phyloP scores from a whole-genome alignment of 2,329 filamentous ascomycete species.

The Colletotrichum caudatum region DNA sequence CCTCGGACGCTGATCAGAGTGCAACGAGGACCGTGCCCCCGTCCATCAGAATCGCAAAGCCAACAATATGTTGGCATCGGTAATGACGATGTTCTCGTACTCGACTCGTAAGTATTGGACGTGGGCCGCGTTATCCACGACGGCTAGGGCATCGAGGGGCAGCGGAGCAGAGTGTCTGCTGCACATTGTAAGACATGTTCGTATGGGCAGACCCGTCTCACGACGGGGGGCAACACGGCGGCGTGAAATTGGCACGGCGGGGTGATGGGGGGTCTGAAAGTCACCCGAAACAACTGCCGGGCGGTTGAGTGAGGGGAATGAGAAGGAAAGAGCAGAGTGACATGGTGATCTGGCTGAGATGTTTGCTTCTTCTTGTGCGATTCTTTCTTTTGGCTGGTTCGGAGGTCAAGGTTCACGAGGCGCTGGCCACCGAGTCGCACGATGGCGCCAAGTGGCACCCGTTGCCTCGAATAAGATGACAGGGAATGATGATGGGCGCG shows the following conservation, averaged over 20 bases:
- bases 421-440: slow-evolving; percentile 18
- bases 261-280: background rate
- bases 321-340: slow-evolving; percentile 13
- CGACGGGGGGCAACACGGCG: slow-evolving; percentile 4
- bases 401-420: slow-evolving; percentile 17
- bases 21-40: slow-evolving; percentile 15
- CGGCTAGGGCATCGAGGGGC: background rate
- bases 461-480: slow-evolving; percentile 35
- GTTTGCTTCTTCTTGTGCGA: slow-evolving; percentile 38
- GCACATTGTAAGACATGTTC: slow-evolving; percentile 30
- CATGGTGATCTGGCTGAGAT: slow-evolving; percentile 32
- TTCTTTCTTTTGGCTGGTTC: slow-evolving; percentile 3
- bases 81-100: slow-evolving; percentile 31
- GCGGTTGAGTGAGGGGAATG: slow-evolving; percentile 15
- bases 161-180: slow-evolving; percentile 7
- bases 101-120: slow-evolving; percentile 27
- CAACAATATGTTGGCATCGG: background rate
- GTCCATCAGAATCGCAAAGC: slow-evolving; percentile 20
- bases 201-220: slow-evolving; percentile 23
- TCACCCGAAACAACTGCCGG: slow-evolving; percentile 28
- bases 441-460: slow-evolving; percentile 19
- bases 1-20: slow-evolving; percentile 16
- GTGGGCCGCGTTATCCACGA: background rate
- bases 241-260: background rate
- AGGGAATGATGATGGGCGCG: background rate